Evolutionary conservation across 768 basidiomycete genomes (phyloP), one percentile per base, ranked within the genome.

Genomic region (Psilocybe azurescens): DNA sequence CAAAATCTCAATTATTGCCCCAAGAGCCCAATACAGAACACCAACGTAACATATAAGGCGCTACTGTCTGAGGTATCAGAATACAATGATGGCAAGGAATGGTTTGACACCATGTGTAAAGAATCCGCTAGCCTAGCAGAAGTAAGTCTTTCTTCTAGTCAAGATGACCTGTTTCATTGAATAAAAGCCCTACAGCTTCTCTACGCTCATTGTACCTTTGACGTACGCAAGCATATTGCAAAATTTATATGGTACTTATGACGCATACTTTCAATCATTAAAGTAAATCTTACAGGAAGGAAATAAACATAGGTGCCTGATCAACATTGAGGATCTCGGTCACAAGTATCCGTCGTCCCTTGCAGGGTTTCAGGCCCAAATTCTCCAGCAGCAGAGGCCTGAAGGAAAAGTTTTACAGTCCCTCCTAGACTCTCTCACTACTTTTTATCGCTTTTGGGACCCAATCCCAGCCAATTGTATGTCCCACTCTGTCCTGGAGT

Each of bases 121-220:
- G 54, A 56, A 55, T 56, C 60, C 9, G 53, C 53, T 24, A 51
- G 54, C 33, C 38, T 61, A 33, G 60, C 60, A 11, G 59, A 60
- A 39, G 59, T 54, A 39, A 5, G 18, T 41, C 24, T 24, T 24
- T 24, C 24, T 16, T 7, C 11, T 30, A 20, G 32, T 28, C 20
- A n/a, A 9, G 11, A 7, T 41, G 38, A 13, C 14, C 41, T 11
- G 33, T 9, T 52, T 52, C 8, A 30, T 10, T 28, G 10, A 16
- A 33, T 18, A 18, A 28, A 9, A 44, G 24, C 14, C 7, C 29
- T 39, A 30, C 44, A 60, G 59, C 59, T 53, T 14, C 3, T 13
- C 4, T 60, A 60, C 53, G n/a, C 41, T 6, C 16, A 36, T 14
- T 33, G 30, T 11, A 44, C 59, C 7, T 10, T 14, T 5, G 59